Evolutionary conservation across 2,329 filamentous ascomycete genomes (phyloP).

Genomic region (Falciphora oryzae): DNA sequence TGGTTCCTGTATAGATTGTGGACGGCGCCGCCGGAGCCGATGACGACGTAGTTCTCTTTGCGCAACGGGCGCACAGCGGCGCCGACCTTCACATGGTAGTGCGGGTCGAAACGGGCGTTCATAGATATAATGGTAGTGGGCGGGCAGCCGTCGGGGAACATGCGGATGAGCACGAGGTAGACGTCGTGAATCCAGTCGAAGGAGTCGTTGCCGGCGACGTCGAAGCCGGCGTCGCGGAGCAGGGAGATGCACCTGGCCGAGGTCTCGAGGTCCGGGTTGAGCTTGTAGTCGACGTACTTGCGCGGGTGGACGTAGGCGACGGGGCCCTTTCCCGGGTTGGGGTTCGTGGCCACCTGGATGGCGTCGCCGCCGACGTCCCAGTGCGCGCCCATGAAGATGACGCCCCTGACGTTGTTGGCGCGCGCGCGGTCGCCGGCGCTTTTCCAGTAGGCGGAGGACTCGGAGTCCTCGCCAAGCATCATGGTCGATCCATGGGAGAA

Average conservation of each 20-base stretch:
- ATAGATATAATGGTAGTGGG: constrained; percentile 51
- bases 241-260: constrained; percentile 44
- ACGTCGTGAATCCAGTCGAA: constrained; percentile 73
- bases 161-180: constrained; percentile 61
- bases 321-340: constrained; percentile 53
- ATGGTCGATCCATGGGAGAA: constrained; percentile 68
- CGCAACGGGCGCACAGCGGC: constrained; percentile 49
- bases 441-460: constrained; percentile 60
- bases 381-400: constrained; percentile 65
- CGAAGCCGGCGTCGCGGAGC: constrained; percentile 46
- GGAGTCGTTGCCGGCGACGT: constrained; percentile 41
- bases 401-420: constrained; percentile 50
- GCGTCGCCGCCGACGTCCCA: constrained; percentile 53
- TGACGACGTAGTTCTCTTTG: constrained; percentile 44
- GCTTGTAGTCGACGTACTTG: constrained; percentile 58
- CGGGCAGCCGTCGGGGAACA: constrained; percentile 61
- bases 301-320: constrained; percentile 61
- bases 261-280: constrained; percentile 52
- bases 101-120: constrained; percentile 34
- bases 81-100: constrained; percentile 47
- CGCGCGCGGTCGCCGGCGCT: constrained; percentile 58
- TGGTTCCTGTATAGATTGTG: constrained; percentile 65
- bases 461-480: constrained; percentile 62
- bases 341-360: constrained; percentile 57
- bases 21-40: constrained; percentile 56